Evolutionary conservation across 1,284 basidiomycete species (phyloP), one percentile per base, ranked within the genome.

Genomic region (Schizopora paradoxa): DNA sequence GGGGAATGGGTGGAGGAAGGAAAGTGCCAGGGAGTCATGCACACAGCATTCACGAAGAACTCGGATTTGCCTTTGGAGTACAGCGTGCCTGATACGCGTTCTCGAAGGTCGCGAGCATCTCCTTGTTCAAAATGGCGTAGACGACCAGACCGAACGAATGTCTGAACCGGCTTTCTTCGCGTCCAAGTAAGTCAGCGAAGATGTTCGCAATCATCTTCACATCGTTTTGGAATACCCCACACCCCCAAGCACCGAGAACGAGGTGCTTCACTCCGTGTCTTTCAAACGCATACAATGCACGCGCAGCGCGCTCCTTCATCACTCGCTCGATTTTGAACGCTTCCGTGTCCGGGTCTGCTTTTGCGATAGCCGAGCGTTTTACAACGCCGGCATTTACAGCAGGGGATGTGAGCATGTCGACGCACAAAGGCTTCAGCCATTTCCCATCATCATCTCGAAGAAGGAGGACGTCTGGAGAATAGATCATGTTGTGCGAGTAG

Each of bases 191-290:
- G 35, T 80, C 74, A 27, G 70, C 76, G 79, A 80, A 85, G 11
- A 81, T 65, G 39, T 60, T 59, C 2, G 79, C 81, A 27, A 85
- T 68, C 46, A 67, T 63, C 41, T 63, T 59, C 13, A 85, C 73
- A 23, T 72, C 66, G 56, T 86, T 86, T 51, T 65, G 66, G 61
- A 86, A 86, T 5, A 79, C 82, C 0, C 83, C 84, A 0, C 82
- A 86, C 7, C 84, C 84, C 61, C 84, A 86, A 54, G 77, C 80
- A 23, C 85, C 84, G 33, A 86, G 61, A 1, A 87, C 79, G 34
- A 86, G 47, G 52, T 77, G 69, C 50, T 66, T 66, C 13, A 74
- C 71, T 6, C 76, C 75, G 52, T 75, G 67, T 26, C 64, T 66
- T 62, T 85, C 77, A 56, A 84, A 82, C n/a, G 85, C 60, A 49